Evolutionary conservation across 1,284 basidiomycete genomes (phyloP).

Genomic region (Ustilago sp.): DNA sequence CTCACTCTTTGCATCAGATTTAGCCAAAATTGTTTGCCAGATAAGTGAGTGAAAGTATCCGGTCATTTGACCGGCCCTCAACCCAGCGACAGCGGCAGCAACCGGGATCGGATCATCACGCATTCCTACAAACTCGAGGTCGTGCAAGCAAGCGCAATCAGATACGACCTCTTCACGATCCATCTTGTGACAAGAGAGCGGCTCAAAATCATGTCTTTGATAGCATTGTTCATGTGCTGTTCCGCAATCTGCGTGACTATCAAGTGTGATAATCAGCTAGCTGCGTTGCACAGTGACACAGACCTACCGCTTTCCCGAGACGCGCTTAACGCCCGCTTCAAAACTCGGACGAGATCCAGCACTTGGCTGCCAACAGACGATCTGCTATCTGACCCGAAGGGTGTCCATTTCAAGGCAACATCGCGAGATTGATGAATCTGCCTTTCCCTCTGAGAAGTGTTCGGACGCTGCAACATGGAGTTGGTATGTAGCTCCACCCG

Average conservation of each 20-base stretch:
- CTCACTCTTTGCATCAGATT: neutral
- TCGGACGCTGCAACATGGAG: no score
- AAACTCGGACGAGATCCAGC: neutral
- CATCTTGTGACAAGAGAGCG: conserved; percentile 1
- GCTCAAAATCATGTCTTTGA: conserved; percentile 6
- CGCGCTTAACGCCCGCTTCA: conserved; percentile 1
- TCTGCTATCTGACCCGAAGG: conserved; percentile 6
- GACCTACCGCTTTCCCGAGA: conserved; percentile 7
- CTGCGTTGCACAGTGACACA: conserved; percentile 14
- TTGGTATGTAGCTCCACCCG: neutral
- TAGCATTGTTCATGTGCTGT: neutral
- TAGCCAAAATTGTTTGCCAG: neutral
- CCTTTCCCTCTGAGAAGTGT: neutral
- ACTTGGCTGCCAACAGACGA: neutral
- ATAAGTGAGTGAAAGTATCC: neutral
- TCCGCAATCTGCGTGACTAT: neutral
- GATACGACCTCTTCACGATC: neutral
- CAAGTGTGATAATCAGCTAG: conserved; percentile 1
- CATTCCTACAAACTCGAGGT: neutral
- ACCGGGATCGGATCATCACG: neutral
- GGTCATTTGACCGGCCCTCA: conserved; percentile 9
- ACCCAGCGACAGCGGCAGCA: neutral
- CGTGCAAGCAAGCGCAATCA: neutral
- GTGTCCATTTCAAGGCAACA: neutral
- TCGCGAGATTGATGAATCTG: neutral